phyloP scores from a whole-genome alignment of 2,329 filamentous ascomycete species.

The Alternaria sp. region DNA sequence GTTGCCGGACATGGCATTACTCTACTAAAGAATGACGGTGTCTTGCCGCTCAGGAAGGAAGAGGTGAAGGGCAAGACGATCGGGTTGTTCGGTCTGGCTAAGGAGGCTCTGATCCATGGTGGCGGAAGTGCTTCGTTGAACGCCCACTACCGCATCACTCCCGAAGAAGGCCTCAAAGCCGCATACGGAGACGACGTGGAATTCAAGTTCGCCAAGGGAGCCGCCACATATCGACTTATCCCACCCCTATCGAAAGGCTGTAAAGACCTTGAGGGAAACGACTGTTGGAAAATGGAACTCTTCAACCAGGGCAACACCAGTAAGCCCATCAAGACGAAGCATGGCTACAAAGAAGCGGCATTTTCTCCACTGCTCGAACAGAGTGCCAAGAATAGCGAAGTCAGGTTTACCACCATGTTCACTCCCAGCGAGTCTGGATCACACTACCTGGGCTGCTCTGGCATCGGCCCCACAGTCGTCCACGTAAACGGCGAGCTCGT shows the following conservation, averaged over 20 bases:
- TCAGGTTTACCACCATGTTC: constrained; percentile 33
- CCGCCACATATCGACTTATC: constrained; percentile 44
- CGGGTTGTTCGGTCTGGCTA: constrained; percentile 74
- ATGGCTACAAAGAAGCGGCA: constrained; percentile 32
- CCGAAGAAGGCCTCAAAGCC: constrained; percentile 33
- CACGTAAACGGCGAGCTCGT: constrained; percentile 36
- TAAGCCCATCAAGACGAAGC: constrained; percentile 29
- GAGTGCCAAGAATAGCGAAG: constrained; percentile 32
- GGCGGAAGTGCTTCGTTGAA: constrained; percentile 42
- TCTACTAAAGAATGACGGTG: constrained; percentile 72
- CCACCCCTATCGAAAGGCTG: constrained; percentile 36
- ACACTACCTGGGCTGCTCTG: constrained; percentile 45
- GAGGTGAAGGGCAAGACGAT: constrained; percentile 63
- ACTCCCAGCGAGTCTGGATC: constrained; percentile 32
- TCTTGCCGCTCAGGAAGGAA: constrained; percentile 70
- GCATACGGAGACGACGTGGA: constrained; percentile 38
- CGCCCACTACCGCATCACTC: constrained; percentile 36
- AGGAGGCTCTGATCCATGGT: constrained; percentile 50
- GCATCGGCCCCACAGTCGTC: constrained; percentile 41
- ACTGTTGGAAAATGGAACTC: constrained; percentile 41
- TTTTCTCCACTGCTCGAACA: constrained; percentile 34
- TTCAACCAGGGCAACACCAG: constrained; percentile 33
- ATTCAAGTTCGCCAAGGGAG: constrained; percentile 43
- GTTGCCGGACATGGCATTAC: constrained; percentile 73
- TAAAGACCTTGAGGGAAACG: constrained; percentile 34